Evolutionary conservation across 257 asterid genomes (phyloP).

Genomic region (Primulina tabacum): DNA sequence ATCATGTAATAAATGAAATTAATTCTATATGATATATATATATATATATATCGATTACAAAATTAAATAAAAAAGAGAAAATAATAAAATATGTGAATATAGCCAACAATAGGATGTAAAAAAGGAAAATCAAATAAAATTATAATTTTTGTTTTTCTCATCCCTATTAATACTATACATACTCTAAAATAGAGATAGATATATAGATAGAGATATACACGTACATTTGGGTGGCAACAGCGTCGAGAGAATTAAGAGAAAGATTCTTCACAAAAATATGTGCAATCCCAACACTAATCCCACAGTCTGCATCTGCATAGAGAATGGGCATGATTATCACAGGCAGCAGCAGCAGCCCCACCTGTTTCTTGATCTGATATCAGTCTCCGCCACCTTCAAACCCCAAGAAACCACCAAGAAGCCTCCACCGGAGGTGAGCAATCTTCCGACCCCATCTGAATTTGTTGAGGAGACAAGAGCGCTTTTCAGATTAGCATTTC

Average conservation of each 20-base stretch:
- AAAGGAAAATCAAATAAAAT: background rate
- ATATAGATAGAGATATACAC: background rate
- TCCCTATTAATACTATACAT: background rate
- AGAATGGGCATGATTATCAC: constrained; percentile 23
- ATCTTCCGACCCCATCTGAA: constrained; percentile 27
- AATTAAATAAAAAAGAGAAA: background rate
- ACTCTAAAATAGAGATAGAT: background rate
- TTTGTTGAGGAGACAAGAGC: constrained; percentile 44
- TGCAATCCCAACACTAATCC: constrained; percentile 48
- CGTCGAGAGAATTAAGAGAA: no score
- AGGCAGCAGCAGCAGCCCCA: constrained; percentile 37
- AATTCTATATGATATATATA: no score
- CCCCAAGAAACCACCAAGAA: constrained; percentile 25
- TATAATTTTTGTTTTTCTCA: no score
- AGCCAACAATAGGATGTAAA: background rate
- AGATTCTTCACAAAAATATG: constrained; percentile 18
- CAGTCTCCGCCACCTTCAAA: constrained; percentile 34
- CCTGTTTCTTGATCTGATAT: constrained; percentile 45
- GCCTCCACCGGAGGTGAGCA: constrained; percentile 13
- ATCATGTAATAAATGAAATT: no score
- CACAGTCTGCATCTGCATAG: constrained; percentile 34
- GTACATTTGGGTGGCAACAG: constrained; percentile 1
- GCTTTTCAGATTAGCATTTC: constrained; percentile 53
- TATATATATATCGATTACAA: no score
- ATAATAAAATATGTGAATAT: background rate